These are phyloP conservation scores for Byssothecium circinans DNA, from an alignment of 2,329 filamentous ascomycete genomes.

Conservation along the genomic window DNA sequence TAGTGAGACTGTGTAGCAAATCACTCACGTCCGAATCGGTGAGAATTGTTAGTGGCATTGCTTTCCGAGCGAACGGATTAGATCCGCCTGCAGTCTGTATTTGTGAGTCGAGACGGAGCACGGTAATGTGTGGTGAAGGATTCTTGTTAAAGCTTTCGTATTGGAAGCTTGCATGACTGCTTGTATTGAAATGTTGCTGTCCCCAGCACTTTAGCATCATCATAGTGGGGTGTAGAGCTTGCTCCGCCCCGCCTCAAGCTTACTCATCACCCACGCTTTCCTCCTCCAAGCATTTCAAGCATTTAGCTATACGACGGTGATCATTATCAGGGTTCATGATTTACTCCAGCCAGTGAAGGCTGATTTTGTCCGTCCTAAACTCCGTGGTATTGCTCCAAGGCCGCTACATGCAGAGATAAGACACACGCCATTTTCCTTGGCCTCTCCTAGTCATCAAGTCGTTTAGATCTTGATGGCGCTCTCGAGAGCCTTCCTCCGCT, in stretches of 20 bases:
- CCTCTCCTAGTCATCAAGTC: slow-evolving; percentile 29
- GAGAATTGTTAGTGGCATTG: slow-evolving; percentile 64
- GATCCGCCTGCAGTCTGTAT: no score
- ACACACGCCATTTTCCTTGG: slow-evolving; percentile 43
- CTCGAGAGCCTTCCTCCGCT: slow-evolving; percentile 95
- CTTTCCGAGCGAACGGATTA: neutral
- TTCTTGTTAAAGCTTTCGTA: no score
- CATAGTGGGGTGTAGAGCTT: slow-evolving; percentile 18
- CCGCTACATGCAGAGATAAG: slow-evolving; percentile 45
- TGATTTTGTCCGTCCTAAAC: slow-evolving; percentile 45
- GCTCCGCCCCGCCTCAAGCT: slow-evolving; percentile 8
- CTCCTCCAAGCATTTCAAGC: neutral
- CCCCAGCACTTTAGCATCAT: neutral
- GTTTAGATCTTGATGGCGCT: slow-evolving; percentile 95
- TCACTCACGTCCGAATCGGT: slow-evolving; percentile 58
- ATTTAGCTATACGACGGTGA: no score
- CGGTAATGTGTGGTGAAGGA: no score
- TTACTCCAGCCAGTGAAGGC: slow-evolving; percentile 35
- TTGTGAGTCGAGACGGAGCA: neutral
- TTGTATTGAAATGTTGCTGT: no score
- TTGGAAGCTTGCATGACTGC: no score
- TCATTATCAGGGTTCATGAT: slow-evolving; percentile 34
- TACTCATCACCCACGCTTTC: slow-evolving; percentile 16
- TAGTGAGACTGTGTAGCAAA: slow-evolving; percentile 58
- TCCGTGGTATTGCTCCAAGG: slow-evolving; percentile 42